Base-by-base conservation (phyloP, 352 stramenopile species). In the Phytopythium chamaehyphon region DNA sequence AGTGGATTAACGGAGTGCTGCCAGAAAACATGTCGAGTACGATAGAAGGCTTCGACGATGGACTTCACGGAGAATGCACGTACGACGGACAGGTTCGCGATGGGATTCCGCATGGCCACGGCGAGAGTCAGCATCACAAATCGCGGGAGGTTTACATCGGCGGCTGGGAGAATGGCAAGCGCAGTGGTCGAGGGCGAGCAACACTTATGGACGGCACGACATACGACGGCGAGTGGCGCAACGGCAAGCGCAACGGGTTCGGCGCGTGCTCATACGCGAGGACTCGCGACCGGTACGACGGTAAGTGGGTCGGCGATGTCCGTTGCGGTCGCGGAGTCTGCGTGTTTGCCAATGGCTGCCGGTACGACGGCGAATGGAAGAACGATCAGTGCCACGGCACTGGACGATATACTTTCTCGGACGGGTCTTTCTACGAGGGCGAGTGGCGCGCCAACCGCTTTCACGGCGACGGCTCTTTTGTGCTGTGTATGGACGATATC, bases 181-280 rank as follows among this genome's bases (percentile, higher is more conserved):
- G 82, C 28, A 74, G 64, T 46, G 78, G 82, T 5, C 61, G 83
- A 16, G 78, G 76, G 4, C 59, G 76, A 11, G 58, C 46, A 8
- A 90, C 73, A 12, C 57, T 83, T 3, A 57, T 59, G 0, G 88
- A 97, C 51, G 83, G 87, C n/a, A 93, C 83, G 7, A 75, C 79
- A 18, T 96, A 93, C 56, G 68, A 57, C 6, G 88, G 88, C 24
- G 83, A 94, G 49, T 97, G 83, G 83, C 72, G 76, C 38, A 91
- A 86, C 36, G 78, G 84, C 38, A 84, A 86, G 38, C 74, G 83
- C 26, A 95, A 96, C 51, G 86, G 88, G 35, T 91, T 93, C 49
- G 87, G 88, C 10, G 62, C 56, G 18, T 90, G 78, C 36, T 46
- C 65, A 11, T 89, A 86, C 42, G 66, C 60, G 35, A 67, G 66